Evolutionary conservation across 1,139 yeast species (phyloP).

Genomic region (Kluyveromyces sp.): DNA sequence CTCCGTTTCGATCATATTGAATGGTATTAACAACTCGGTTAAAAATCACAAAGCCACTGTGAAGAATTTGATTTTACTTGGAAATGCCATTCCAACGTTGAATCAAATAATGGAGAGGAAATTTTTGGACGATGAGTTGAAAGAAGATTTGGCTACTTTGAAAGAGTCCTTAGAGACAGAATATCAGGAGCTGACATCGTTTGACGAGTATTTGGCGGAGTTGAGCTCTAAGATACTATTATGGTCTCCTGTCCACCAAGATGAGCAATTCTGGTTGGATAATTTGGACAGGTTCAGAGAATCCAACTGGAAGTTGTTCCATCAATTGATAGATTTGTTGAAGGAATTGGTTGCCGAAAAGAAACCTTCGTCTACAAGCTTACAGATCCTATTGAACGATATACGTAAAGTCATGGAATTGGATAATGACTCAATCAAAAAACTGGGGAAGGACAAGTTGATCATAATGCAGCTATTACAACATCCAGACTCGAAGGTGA

Average conservation of each 20-base stretch:
- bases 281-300: constrained; percentile 72
- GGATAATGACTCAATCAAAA: constrained; percentile 48
- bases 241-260: constrained; percentile 93
- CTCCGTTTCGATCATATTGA: constrained; percentile 65
- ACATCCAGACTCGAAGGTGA: constrained; percentile 76
- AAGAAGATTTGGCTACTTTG: constrained; percentile 59
- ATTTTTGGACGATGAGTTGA: constrained; percentile 91
- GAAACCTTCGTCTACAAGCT: constrained; percentile 26
- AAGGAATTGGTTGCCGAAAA: constrained; percentile 28
- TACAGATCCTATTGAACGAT: constrained; percentile 48
- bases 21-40: constrained; percentile 39
- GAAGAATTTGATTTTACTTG: constrained; percentile 65
- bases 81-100: constrained; percentile 66
- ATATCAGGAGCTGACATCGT: constrained; percentile 75
- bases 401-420: constrained; percentile 64
- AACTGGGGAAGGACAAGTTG: constrained; percentile 54
- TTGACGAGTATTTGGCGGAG: constrained; percentile 88
- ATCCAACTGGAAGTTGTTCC: constrained; percentile 65
- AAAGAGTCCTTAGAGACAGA: constrained; percentile 58
- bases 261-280: constrained; percentile 84
- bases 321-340: constrained; percentile 43
- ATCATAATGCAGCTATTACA: constrained; percentile 82
- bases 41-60: constrained; percentile 35
- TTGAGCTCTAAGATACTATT: constrained; percentile 67
- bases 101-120: constrained; percentile 73